Evolutionary conservation across 345 rosid genomes (phyloP).

Genomic region (Punica granatum): DNA sequence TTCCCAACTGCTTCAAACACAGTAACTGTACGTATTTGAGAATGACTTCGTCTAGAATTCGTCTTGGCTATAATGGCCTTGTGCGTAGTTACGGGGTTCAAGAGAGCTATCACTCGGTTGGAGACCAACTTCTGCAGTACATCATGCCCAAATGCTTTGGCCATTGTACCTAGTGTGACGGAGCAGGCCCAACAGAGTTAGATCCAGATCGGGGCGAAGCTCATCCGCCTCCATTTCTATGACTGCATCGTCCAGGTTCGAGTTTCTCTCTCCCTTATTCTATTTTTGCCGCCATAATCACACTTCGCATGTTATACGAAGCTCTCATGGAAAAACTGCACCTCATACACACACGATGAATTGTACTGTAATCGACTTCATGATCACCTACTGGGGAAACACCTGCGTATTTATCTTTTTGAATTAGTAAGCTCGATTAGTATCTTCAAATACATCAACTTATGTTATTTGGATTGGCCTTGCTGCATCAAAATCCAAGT

Average conservation of each 20-base stretch:
- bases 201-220: conserved; percentile 63
- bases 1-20: too few species aligned
- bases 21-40: too few species aligned
- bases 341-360: too few species aligned
- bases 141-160: conserved; percentile 56
- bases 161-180: conserved; percentile 39
- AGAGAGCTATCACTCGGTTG: conserved; percentile 32
- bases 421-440: too few species aligned
- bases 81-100: neutral
- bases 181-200: conserved; percentile 60
- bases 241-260: conserved; percentile 69
- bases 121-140: conserved; percentile 40
- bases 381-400: too few species aligned
- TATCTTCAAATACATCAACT: too few species aligned
- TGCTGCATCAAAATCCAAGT: too few species aligned
- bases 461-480: too few species aligned
- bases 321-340: too few species aligned
- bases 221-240: conserved; percentile 69
- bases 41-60: neutral
- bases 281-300: too few species aligned
- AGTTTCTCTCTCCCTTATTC: neutral
- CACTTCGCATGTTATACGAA: neutral
- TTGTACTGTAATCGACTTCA: too few species aligned
- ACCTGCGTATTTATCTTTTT: too few species aligned
- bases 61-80: neutral